A percentile compares a stretch with the other conserved stretches of the same genome.
These are phyloP conservation scores for Pichia sp. DNA, from an alignment of 1,139 yeast species.

Conservation along the genomic window DNA sequence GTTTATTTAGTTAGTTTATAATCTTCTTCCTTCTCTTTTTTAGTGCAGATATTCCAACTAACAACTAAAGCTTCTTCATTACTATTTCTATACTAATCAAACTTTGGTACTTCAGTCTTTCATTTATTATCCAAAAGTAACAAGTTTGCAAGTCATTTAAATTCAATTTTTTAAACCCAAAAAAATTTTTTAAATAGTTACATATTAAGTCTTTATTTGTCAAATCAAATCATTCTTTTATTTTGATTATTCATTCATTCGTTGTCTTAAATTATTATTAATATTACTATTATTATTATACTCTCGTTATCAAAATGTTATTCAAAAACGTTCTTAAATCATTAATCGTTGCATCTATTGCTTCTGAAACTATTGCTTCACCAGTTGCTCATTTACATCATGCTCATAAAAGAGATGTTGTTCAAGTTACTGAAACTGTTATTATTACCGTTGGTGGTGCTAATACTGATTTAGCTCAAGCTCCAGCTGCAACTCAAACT, in stretches of 20 bases:
- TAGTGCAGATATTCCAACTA: too few relatives aligned
- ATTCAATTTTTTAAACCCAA: too few relatives aligned
- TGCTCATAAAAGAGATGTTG: constrained; percentile 42
- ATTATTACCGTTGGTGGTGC: constrained; percentile 35
- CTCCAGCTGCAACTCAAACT: constrained; percentile 30
- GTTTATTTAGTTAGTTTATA: too few relatives aligned
- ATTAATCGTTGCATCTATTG: constrained; percentile 32
- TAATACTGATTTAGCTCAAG: constrained; percentile 22
- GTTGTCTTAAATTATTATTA: not conserved
- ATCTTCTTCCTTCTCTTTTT: not conserved
- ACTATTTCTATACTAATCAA: too few relatives aligned
- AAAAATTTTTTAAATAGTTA: too few relatives aligned
- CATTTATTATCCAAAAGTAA: constrained; percentile 1
- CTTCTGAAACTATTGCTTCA: constrained; percentile 33
- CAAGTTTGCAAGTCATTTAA: not conserved
- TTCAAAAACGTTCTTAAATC: constrained; percentile 23
- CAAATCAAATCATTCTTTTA: too few relatives aligned
- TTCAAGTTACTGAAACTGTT: constrained; percentile 37
- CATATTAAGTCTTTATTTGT: too few relatives aligned
- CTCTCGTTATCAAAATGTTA: constrained; percentile 19
- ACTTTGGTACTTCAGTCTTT: constrained; percentile 4
- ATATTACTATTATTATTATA: not conserved
- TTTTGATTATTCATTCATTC: too few relatives aligned
- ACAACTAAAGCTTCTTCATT: too few relatives aligned
- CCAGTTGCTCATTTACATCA: constrained; percentile 35